A percentile compares a stretch with the other conserved stretches of the same genome.
These are phyloP conservation scores for Botrytis byssoidea DNA, from an alignment of 2,329 filamentous ascomycete species.

Conservation along the genomic window DNA sequence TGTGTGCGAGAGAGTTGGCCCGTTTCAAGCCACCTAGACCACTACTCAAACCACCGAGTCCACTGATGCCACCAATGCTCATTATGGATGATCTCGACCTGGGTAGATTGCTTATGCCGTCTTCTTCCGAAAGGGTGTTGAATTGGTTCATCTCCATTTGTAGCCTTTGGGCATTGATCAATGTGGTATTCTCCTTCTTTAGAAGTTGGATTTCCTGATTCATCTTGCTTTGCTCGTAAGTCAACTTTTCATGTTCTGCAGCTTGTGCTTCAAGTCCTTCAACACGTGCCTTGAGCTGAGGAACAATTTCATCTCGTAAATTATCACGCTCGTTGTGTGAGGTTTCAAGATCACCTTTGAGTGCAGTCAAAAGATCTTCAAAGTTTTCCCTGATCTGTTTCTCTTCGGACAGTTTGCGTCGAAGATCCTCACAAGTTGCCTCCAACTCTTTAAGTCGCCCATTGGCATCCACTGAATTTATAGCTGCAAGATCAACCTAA, in stretches of 20 bases:
- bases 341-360: slow-evolving; percentile 78
- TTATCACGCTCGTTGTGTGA: slow-evolving; percentile 89
- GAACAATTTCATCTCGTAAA: slow-evolving; percentile 82
- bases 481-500: slow-evolving; percentile 46
- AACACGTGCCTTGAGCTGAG: slow-evolving; percentile 71
- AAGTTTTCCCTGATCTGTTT: slow-evolving; percentile 87
- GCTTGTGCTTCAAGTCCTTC: slow-evolving; percentile 77
- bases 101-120: slow-evolving; percentile 31
- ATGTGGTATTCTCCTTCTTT: slow-evolving; percentile 62
- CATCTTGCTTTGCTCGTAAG: slow-evolving; percentile 79
- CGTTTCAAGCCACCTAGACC: slow-evolving; percentile 50
- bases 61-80: background rate
- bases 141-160: slow-evolving; percentile 52
- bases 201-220: slow-evolving; percentile 79
- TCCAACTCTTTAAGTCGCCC: slow-evolving; percentile 76
- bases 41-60: background rate
- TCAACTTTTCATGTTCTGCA: slow-evolving; percentile 67
- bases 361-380: slow-evolving; percentile 82
- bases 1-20: slow-evolving; percentile 63
- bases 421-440: slow-evolving; percentile 74
- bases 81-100: slow-evolving; percentile 24
- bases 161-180: slow-evolving; percentile 46
- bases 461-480: slow-evolving; percentile 55
- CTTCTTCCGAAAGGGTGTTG: slow-evolving; percentile 61
- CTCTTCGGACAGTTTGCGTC: slow-evolving; percentile 80